Conservation (phyloP, 2,329 filamentous ascomycete genomes). For the Xylaria sp. region DNA sequence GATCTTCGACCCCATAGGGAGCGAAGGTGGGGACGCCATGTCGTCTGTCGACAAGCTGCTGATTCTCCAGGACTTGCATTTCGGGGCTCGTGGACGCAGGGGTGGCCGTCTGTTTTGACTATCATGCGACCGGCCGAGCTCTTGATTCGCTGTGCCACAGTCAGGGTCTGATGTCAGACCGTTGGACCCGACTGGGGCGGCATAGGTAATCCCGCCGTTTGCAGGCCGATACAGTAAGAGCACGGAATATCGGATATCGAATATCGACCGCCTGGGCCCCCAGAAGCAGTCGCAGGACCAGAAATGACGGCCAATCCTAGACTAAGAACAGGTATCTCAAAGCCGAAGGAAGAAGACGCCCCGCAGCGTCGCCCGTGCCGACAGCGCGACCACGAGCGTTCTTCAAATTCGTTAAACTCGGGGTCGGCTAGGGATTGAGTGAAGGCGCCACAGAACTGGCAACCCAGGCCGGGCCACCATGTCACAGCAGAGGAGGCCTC, state of each 20-base stretch:
- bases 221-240: neutral
- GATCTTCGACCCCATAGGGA: neutral
- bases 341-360: neutral
- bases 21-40: slow-evolving; percentile 4
- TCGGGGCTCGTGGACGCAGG: slow-evolving; percentile 8
- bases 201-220: neutral
- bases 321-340: neutral
- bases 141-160: slow-evolving; percentile 2
- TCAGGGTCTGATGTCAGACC: neutral
- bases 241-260: no score
- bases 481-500: neutral
- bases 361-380: neutral
- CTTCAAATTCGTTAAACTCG: neutral
- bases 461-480: neutral
- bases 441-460: neutral
- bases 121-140: neutral
- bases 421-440: neutral
- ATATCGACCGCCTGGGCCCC: neutral
- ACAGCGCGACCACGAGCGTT: neutral
- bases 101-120: neutral
- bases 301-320: neutral
- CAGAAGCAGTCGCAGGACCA: neutral
- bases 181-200: neutral
- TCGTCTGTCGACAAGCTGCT: slow-evolving; percentile 7
- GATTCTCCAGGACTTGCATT: slow-evolving; percentile 17